A percentile compares a stretch with the other conserved stretches of the same genome.
These are phyloP conservation scores for Micromonas pusilla DNA, from an alignment of 139 green algal genomes.

Conservation along the genomic window DNA sequence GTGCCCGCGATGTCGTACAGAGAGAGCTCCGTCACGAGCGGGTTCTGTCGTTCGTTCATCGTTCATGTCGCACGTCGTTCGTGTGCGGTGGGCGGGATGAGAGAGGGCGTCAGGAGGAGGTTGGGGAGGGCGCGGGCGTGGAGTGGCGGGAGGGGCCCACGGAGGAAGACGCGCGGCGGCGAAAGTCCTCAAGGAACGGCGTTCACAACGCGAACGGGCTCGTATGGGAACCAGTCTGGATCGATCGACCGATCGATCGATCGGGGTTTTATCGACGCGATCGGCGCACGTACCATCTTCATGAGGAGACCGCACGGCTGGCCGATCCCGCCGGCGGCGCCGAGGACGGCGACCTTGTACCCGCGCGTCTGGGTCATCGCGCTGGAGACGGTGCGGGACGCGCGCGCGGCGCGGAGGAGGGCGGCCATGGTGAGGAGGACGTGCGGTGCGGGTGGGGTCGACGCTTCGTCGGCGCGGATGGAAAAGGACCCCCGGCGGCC, in stretches of 20 bases:
- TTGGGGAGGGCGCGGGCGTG: too few species aligned
- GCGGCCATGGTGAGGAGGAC: neutral
- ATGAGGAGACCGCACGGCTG: conserved; percentile 89
- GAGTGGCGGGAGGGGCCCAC: too few species aligned
- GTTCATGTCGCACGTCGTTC: too few species aligned
- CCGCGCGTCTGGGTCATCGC: neutral
- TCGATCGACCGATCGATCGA: too few species aligned
- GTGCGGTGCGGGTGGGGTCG: too few species aligned
- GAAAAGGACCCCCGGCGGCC: too few species aligned
- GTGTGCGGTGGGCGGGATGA: conserved; percentile 33
- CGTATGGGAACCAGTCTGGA: too few species aligned
- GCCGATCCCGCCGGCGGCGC: conserved; percentile 82
- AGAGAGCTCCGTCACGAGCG: conserved; percentile 69
- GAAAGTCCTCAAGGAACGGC: too few species aligned
- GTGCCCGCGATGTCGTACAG: conserved; percentile 95
- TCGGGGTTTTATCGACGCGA: neutral
- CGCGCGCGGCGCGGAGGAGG: neutral
- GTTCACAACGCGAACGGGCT: too few species aligned
- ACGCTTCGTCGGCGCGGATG: neutral
- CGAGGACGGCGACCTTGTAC: conserved; percentile 76
- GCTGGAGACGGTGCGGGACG: neutral
- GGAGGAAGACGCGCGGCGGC: too few species aligned
- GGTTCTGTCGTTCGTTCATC: too few species aligned
- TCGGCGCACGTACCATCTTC: conserved; percentile 51
- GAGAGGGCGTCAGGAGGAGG: too few species aligned